Base-by-base conservation (phyloP, 2,329 filamentous ascomycete species). In the Pyrenophora teres region DNA sequence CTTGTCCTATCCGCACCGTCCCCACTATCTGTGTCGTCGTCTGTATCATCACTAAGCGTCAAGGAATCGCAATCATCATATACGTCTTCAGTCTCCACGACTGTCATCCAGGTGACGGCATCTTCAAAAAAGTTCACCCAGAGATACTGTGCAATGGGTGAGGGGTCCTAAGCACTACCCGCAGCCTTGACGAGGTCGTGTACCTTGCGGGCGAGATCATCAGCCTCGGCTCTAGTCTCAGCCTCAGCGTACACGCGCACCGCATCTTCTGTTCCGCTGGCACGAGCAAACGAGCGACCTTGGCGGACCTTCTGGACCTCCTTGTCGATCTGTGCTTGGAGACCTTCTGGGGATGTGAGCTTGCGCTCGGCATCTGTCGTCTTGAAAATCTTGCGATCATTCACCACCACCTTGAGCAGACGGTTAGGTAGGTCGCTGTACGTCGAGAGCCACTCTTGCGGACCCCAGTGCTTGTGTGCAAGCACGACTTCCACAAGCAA, bases 171-270 rank as follows among this genome's bases (percentile, higher is more conserved):
- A 49, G 53, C 57, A 36, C 59, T 52, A 21, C 70, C 70, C 13
- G 68, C 65, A 10, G 52, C 46, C 73, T 87, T 84, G 52, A 94
- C 87, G 56, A 92, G 84, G 60, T 85, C 82, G 13, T 88, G 86
- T 40, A 97, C 91, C 72, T 91, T 90, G 65, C 86, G 86, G 51
- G 92, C 91, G 57, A 97, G 81, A 74, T 96, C 92, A 67, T 97
- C 92, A 1, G 92, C 92, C 75, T 97, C 93, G 13, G 87, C 89
- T 58, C 89, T 86, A 40, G 90, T 94, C 32, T 89, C 90, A 3
- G 94, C 94, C 77, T 99, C 94, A 6, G 93, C 93, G 70, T 99
- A 99, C 16, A 99, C 92, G 57, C 94, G 85, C 64, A 96, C 92
- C 2, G 92, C 93, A 74, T 99, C 95, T 75, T 99, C 94, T 0